Evolutionary conservation across 495 filamentous ascomycete genomes (phyloP), one percentile per base, ranked within the genome.

Genomic region (Articulospora tetracladia): DNA sequence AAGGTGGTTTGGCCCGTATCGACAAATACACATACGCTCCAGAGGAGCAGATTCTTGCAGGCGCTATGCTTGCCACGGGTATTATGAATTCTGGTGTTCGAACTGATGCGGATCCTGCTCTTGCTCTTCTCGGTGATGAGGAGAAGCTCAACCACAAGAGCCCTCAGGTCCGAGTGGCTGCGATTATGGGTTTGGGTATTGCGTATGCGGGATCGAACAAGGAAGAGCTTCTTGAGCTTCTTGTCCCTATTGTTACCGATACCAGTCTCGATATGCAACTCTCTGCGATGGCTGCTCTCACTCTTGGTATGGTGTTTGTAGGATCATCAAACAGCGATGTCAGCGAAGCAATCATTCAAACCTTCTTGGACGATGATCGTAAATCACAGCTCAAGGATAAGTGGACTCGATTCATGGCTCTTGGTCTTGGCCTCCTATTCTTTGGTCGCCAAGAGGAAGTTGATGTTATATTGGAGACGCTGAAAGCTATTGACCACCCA

Each of bases 361-460:
- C 95, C 1, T 78, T 99, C 46, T 83, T 98, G 72, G 93, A 97
- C 59, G 91, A 95, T 57, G 92, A 96, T 25, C 84, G 93, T 22
- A 84, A 86, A 68, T 83, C 84, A 65, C 90, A 94, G 67, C 81
- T 98, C 34, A 96, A 94, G 66, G 90, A 97, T 71, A 99, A 98
- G 74, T 99, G 94, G 94, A 91, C 91, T 23, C 84, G 93, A 1
- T 99, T 99, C 75, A 88, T 98, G 81, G 90, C 90, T 15, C 85
- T 99, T 62, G 94, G 95, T 59, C 79, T 99, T 56, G 94, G 95
- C 1, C 84, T 99, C 19, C 78, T 99, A 26, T 99, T 88, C 79
- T 97, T 98, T 62, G 95, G 95, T 36, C 86, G 90, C 49, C 95
- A 99, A 71, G 94, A 99, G 70, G 92, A 98, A 72, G 94, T 97